A percentile compares a stretch with the other conserved stretches of the same genome.
Conservation (phyloP, 2,329 filamentous ascomycete species). For the Rhexocercosporidium sp. region DNA sequence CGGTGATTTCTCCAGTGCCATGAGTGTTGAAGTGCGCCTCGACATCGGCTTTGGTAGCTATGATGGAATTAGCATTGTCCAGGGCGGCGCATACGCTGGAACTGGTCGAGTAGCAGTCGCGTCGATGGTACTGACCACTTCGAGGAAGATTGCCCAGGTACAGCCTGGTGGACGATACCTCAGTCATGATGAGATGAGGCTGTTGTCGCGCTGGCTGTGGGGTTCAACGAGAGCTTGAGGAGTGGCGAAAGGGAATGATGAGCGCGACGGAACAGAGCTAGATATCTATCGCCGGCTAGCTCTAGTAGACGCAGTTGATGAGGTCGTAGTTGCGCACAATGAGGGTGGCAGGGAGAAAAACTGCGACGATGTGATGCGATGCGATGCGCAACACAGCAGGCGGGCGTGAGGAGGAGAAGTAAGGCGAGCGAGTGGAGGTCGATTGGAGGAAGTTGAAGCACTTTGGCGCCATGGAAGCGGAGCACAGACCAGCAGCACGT, state of each 20-base stretch:
- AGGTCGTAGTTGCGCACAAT: constrained; percentile 9
- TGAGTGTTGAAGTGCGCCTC: constrained; percentile 94
- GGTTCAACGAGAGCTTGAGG: background rate
- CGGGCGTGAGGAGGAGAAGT: background rate
- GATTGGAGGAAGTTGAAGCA: background rate
- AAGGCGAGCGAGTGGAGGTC: background rate
- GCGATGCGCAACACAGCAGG: background rate
- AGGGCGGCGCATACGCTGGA: background rate
- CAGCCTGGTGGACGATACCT: constrained; percentile 92
- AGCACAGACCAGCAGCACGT: background rate
- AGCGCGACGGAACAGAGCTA: background rate
- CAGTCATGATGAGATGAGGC: constrained; percentile 60
- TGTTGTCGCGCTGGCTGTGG: constrained; percentile 13
- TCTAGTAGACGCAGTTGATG: background rate
- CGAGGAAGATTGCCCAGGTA: constrained; percentile 98
- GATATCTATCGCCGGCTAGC: constrained; percentile 1
- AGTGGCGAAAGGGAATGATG: background rate
- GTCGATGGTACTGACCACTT: constrained; percentile 71
- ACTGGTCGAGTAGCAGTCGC: background rate
- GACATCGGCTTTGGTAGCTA: constrained; percentile 96
- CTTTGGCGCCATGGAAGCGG: background rate
- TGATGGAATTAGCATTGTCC: constrained; percentile 28
- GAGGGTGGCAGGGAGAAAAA: background rate
- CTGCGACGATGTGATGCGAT: background rate
- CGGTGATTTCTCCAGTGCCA: constrained; percentile 95